Evolutionary conservation across 1,284 basidiomycete genomes (phyloP).

Genomic region (Ganoderma lucidum): DNA sequence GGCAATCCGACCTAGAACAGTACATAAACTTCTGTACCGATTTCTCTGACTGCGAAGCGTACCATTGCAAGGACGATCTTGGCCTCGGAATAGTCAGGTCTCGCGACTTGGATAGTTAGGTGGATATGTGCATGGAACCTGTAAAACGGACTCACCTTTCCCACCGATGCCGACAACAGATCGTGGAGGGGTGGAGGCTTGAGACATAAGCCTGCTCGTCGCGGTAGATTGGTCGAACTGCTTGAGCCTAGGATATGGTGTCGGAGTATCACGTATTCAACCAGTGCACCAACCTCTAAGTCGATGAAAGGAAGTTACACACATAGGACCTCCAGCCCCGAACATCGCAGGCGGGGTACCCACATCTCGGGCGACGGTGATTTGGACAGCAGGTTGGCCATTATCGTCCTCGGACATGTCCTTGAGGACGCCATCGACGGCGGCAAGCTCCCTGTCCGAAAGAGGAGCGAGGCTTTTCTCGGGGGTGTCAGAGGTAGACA

Average conservation of each 20-base stretch:
- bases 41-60: slow-evolving; percentile 37
- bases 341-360: slow-evolving; percentile 43
- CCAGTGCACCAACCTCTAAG: not conserved
- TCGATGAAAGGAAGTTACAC: slow-evolving; percentile 18
- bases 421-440: slow-evolving; percentile 42
- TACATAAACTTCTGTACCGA: slow-evolving; percentile 42
- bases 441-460: slow-evolving; percentile 39
- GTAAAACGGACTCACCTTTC: slow-evolving; percentile 62
- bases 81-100: slow-evolving; percentile 97
- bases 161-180: slow-evolving; percentile 85
- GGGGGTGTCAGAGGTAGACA: slow-evolving; percentile 35
- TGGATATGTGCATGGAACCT: not conserved
- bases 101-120: slow-evolving; percentile 68
- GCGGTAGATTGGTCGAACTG: slow-evolving; percentile 79
- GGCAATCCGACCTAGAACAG: slow-evolving; percentile 74
- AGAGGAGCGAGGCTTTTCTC: slow-evolving; percentile 26
- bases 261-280: not conserved
- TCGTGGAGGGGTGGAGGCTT: slow-evolving; percentile 75
- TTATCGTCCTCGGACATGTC: slow-evolving; percentile 37
- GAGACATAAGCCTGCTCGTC: slow-evolving; percentile 70
- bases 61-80: slow-evolving; percentile 99
- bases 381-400: slow-evolving; percentile 22
- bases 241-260: slow-evolving; percentile 63
- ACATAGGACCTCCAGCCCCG: slow-evolving; percentile 50
- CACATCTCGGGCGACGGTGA: slow-evolving; percentile 22